Evolutionary conservation across 2,329 filamentous ascomycete genomes (phyloP), one percentile per base, ranked within the genome.

Genomic region (Talaromyces sp.): DNA sequence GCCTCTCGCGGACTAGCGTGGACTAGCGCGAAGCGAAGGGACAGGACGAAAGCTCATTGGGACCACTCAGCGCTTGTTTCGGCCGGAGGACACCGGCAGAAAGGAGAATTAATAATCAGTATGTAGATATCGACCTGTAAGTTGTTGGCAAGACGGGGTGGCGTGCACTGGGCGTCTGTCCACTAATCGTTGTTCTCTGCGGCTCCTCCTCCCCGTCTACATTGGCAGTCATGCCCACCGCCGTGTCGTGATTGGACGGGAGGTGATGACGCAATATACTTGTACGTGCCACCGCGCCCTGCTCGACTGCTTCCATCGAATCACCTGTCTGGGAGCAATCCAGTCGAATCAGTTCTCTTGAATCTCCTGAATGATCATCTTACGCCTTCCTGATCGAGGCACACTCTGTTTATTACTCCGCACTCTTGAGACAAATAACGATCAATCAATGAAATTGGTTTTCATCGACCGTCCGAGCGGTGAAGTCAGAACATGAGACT

Each of bases 201-300:
- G 41, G 41, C 41, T 24, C 45, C 4, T 11, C 24, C 45, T 24
- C 45, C 22, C 31, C 50, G 50, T 54, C 50, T 22, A 24, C n/a
- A 56, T 37, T 39, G 39, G 52, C 19, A 56, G 39, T 56, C 33
- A 56, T 59, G 22, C 22, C 22, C 22, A 22, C 22, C 22, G 22
- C 22, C 22, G 56, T 11, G 56, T 2, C 9, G 14, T 62, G 10
- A 62, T 56, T 62, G 60, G 60, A 19, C 37, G 10, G 19, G 11
- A 1, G 52, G 14, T 24, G 50, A 63, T 63, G 61, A 63, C 61
- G 61, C 61, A 63, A 63, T 63, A 19, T 31, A 3, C 2, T 37
- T 13, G 7, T 19, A 22, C n/a, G 52, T 56, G 31, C 52, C 27
- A 31, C 27, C 27, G 5, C 19, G 27, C 27, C 33, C 10, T 24